Evolutionary conservation across 208 protist species (phyloP).

Genomic region (Blechomonas ayalai): DNA sequence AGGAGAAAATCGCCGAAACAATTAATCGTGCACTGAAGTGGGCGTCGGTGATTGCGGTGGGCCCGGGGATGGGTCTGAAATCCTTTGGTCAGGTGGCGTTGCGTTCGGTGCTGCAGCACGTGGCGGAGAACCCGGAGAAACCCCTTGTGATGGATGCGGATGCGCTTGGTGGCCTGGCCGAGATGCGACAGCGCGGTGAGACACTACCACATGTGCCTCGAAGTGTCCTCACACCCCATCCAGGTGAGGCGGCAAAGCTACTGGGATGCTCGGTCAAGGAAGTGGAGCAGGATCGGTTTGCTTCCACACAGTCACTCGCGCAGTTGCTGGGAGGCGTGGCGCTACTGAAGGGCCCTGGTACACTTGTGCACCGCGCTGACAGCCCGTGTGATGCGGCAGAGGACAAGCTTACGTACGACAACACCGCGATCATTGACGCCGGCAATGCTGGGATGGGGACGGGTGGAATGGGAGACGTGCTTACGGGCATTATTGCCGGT

Average conservation of each 20-base stretch:
- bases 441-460: conserved; percentile 83
- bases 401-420: background rate
- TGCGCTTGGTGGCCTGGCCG: conserved; percentile 46
- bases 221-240: conserved; percentile 74
- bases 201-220: conserved; percentile 15
- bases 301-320: conserved; percentile 28
- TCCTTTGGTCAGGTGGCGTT: conserved; percentile 23
- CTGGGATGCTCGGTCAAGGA: conserved; percentile 42
- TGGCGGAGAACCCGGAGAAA: conserved; percentile 23
- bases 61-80: conserved; percentile 51
- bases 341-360: conserved; percentile 76
- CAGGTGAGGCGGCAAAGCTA: conserved; percentile 64
- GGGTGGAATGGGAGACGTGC: conserved; percentile 79
- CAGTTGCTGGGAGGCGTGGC: conserved; percentile 39
- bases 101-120: conserved; percentile 18
- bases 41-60: conserved; percentile 47
- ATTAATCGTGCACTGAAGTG: conserved; percentile 22
- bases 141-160: conserved; percentile 67
- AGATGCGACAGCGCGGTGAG: background rate
- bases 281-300: conserved; percentile 64
- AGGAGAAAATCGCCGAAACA: background rate
- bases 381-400: background rate
- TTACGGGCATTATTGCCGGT: conserved; percentile 56
- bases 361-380: conserved; percentile 31
- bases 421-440: conserved; percentile 53